Conservation (phyloP, 2,329 filamentous ascomycete genomes). For the Dothistroma septosporum region DNA sequence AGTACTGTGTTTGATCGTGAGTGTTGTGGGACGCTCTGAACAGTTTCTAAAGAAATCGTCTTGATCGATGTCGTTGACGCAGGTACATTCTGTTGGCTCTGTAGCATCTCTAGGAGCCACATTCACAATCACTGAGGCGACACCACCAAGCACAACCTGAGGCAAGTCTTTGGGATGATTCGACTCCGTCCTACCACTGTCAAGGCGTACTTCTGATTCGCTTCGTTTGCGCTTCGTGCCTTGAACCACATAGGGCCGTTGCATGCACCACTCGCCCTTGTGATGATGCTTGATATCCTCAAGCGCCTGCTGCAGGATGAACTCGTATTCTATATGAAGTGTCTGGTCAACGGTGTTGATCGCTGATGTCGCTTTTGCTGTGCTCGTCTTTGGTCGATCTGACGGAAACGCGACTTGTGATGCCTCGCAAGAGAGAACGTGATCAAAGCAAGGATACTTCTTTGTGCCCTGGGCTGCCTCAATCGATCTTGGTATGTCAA, state of each 20-base stretch:
- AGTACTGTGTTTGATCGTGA: neutral
- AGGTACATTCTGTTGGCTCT: neutral
- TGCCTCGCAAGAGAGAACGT: constrained; percentile 46
- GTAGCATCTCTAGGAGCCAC: neutral
- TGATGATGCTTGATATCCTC: constrained; percentile 29
- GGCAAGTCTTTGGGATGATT: neutral
- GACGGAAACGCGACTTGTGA: constrained; percentile 48
- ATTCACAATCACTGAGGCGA: neutral
- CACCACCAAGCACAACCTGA: neutral
- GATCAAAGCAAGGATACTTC: constrained; percentile 38
- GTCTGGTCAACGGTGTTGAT: constrained; percentile 30
- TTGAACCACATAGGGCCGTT: constrained; percentile 1
- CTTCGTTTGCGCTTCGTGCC: constrained; percentile 25
- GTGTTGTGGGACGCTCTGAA: neutral
- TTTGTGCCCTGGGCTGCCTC: constrained; percentile 59
- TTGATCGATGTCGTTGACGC: neutral
- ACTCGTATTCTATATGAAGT: constrained; percentile 38
- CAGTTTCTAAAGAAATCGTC: neutral
- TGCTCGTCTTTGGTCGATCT: constrained; percentile 53
- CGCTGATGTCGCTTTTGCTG: constrained; percentile 42
- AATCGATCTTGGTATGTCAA: constrained; percentile 68
- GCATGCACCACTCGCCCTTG: constrained; percentile 35
- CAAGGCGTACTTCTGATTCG: constrained; percentile 1
- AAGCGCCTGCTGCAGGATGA: constrained; percentile 40
- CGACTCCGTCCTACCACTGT: neutral